Conservation (phyloP, 1,284 basidiomycete species). For the Leccinum variabile region DNA sequence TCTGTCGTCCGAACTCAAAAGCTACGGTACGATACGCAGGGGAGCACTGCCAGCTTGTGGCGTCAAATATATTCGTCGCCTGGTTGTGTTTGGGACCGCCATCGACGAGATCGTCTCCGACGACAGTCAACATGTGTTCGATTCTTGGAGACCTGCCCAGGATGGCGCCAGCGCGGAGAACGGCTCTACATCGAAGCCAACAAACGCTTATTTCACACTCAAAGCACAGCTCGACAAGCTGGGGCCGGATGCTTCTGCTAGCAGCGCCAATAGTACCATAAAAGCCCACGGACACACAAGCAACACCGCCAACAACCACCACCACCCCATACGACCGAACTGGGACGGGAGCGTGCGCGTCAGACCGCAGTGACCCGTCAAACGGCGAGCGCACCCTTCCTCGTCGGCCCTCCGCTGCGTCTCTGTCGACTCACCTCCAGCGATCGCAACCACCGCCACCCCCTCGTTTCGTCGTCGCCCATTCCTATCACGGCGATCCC, state of each 20-base stretch:
- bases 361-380: constrained; percentile 35
- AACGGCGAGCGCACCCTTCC: constrained; percentile 25
- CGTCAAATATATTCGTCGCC: too few relatives aligned
- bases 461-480: constrained; percentile 60
- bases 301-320: constrained; percentile 1
- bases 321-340: constrained; percentile 32
- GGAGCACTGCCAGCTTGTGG: too few relatives aligned
- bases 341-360: constrained; percentile 66
- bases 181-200: constrained; percentile 26
- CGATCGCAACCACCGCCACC: constrained; percentile 26
- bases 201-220: constrained; percentile 56
- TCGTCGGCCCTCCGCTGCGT: constrained; percentile 33
- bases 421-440: constrained; percentile 40
- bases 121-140: too few relatives aligned
- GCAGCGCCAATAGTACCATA: background rate
- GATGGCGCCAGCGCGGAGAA: constrained; percentile 26
- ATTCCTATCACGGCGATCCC: constrained; percentile 38
- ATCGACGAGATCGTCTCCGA: too few relatives aligned
- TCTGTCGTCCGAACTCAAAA: too few relatives aligned
- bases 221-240: constrained; percentile 58
- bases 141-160: constrained; percentile 7
- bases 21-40: too few relatives aligned
- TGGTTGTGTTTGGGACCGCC: too few relatives aligned
- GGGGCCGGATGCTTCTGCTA: constrained; percentile 24
- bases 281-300: background rate